These are phyloP conservation scores for Cladosporium sp. DNA, from an alignment of 2,329 filamentous ascomycete genomes.

Conservation along the genomic window DNA sequence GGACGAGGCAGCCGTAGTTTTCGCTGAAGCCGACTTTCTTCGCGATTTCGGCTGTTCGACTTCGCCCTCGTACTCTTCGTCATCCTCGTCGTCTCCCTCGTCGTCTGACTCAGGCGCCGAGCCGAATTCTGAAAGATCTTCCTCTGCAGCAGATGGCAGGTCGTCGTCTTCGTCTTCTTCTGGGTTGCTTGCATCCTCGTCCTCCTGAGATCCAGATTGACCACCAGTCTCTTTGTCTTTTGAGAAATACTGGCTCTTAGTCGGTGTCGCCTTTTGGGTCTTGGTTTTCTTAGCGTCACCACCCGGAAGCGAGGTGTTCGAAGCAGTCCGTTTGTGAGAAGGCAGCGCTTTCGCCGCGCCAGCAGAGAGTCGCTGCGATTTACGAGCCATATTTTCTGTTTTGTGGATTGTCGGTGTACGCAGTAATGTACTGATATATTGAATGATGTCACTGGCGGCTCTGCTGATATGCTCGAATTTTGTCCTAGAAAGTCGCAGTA, in stretches of 20 bases:
- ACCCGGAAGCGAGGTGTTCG: constrained; percentile 19
- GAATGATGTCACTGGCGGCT: neutral
- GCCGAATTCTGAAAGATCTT: constrained; percentile 37
- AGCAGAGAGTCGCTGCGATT: constrained; percentile 29
- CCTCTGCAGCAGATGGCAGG: constrained; percentile 22
- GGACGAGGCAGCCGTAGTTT: neutral
- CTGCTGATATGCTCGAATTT: neutral
- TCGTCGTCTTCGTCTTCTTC: constrained; percentile 32
- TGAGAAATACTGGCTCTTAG: constrained; percentile 54
- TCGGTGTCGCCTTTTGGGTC: constrained; percentile 39
- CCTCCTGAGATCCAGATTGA: constrained; percentile 18
- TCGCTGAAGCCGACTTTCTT: constrained; percentile 27
- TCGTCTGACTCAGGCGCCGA: constrained; percentile 46
- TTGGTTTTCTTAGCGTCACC: constrained; percentile 28
- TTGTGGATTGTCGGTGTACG: constrained; percentile 3
- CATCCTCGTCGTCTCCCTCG: constrained; percentile 35
- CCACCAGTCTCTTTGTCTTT: neutral
- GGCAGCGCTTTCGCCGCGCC: constrained; percentile 9
- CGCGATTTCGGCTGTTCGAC: constrained; percentile 26
- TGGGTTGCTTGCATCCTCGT: constrained; percentile 9
- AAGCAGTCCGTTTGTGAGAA: constrained; percentile 32
- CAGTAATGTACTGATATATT: neutral
- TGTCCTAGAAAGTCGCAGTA: neutral
- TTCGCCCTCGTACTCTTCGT: constrained; percentile 37
- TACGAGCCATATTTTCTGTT: constrained; percentile 28